Conservation (phyloP, 805 yeast species). For the Ogataea naganishii region DNA sequence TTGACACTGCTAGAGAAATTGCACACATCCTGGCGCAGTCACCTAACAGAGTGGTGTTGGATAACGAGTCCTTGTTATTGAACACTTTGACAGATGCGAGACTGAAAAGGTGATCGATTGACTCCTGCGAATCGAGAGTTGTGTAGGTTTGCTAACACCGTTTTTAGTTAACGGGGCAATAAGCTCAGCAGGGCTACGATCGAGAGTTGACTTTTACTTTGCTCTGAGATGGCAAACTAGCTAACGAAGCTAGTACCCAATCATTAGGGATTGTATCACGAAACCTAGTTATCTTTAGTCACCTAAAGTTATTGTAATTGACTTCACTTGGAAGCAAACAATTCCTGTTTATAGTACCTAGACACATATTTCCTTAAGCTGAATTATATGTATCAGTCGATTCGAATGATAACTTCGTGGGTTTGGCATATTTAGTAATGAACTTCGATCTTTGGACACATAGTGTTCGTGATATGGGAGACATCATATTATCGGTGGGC, state of each 20-base stretch:
- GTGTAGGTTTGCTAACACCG: too few species aligned
- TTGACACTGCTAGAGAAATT: constrained; percentile 95
- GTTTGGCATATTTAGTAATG: constrained; percentile 79
- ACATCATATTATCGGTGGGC: constrained; percentile 50
- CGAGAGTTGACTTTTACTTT: too few species aligned
- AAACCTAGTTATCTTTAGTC: neutral
- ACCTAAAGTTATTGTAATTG: constrained; percentile 2
- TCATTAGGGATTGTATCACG: neutral
- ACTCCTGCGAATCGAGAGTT: too few species aligned
- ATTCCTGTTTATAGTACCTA: neutral
- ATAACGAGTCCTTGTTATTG: constrained; percentile 84
- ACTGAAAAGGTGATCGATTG: constrained; percentile 23
- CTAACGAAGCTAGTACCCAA: neutral
- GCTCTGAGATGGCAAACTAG: neutral
- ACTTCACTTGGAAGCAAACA: neutral
- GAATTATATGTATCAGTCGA: constrained; percentile 4
- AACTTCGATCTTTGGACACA: constrained; percentile 21
- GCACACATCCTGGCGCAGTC: constrained; percentile 77
- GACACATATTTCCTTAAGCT: neutral
- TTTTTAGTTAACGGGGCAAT: too few species aligned
- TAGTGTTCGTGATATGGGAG: constrained; percentile 51
- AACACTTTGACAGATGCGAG: constrained; percentile 82
- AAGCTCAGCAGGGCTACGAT: too few species aligned
- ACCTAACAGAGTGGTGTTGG: constrained; percentile 87
- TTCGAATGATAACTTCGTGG: constrained; percentile 61